Conservation (phyloP, 1,139 yeast species). For the Lodderomyces jiufengensis region DNA sequence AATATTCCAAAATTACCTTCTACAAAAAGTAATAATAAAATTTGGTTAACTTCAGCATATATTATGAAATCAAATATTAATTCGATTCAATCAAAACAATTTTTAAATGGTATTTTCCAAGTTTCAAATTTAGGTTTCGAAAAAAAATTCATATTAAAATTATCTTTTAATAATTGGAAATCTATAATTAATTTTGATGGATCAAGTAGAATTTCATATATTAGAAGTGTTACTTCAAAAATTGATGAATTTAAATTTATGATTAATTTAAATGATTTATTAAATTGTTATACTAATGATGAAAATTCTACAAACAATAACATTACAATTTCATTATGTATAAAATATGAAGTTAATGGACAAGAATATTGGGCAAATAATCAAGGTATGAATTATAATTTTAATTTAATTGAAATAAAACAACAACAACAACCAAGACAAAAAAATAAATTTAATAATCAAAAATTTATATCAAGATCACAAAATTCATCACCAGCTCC, state of each 20-base stretch:
- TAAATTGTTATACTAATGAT: conserved; percentile 4
- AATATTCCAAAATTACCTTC: conserved; percentile 11
- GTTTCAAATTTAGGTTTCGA: conserved; percentile 39
- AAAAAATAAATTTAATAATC: conserved; percentile 1
- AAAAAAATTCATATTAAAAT: conserved; percentile 32
- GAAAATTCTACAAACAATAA: not conserved
- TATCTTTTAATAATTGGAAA: conserved; percentile 39
- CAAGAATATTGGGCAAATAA: conserved; percentile 37
- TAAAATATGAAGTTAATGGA: conserved; percentile 23
- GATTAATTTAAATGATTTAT: conserved; percentile 28
- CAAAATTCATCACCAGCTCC: not conserved
- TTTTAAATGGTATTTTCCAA: conserved; percentile 28
- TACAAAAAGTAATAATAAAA: conserved; percentile 4
- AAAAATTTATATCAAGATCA: not conserved
- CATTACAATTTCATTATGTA: conserved; percentile 17
- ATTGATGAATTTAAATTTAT: conserved; percentile 39
- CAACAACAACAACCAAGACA: not conserved
- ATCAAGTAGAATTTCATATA: conserved; percentile 18
- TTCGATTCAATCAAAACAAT: conserved; percentile 12
- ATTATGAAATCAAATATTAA: conserved; percentile 13
- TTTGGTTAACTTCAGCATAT: conserved; percentile 14
- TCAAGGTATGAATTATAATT: conserved; percentile 25
- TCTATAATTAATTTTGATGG: conserved; percentile 28
- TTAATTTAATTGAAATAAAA: conserved; percentile 15
- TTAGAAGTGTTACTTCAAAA: conserved; percentile 24